Conservation (phyloP, 148 eudicot genomes). For the Silene conica region DNA sequence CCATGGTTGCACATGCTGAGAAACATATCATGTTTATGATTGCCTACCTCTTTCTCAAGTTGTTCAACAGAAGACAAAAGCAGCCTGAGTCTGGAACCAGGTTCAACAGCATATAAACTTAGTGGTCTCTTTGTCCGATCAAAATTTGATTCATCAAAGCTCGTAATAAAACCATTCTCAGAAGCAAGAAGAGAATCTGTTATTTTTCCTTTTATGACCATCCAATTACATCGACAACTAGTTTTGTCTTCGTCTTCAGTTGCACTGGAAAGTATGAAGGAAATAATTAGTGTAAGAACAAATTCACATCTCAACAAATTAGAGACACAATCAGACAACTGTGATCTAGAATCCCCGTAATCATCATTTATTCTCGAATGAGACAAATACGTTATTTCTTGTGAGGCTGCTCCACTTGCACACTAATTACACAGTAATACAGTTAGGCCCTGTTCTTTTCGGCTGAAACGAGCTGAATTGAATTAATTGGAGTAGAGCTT, state of each 20-base stretch:
- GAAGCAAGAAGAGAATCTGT: conserved; percentile 50
- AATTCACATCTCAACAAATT: conserved; percentile 2
- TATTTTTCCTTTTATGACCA: conserved; percentile 61
- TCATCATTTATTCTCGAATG: neutral
- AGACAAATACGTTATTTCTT: too few relatives aligned
- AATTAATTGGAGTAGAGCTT: too few relatives aligned
- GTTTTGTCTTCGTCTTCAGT: conserved; percentile 34
- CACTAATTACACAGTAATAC: neutral
- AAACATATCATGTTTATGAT: neutral
- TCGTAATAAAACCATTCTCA: conserved; percentile 37
- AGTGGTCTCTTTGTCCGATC: conserved; percentile 44
- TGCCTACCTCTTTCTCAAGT: conserved; percentile 85
- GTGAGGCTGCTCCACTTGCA: neutral
- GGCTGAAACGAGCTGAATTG: too few relatives aligned
- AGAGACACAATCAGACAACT: neutral
- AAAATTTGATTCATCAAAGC: conserved; percentile 28
- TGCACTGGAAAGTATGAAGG: conserved; percentile 34
- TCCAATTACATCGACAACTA: conserved; percentile 52
- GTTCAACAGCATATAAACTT: conserved; percentile 74
- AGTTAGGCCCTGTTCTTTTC: too few relatives aligned
- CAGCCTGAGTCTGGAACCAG: conserved; percentile 70
- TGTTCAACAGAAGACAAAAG: conserved; percentile 66
- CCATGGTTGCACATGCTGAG: neutral
- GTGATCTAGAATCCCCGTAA: neutral
- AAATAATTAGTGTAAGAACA: neutral